These are phyloP conservation scores for Ploettnerulaceae sp. DNA, from an alignment of 2,329 filamentous ascomycete species.

Conservation along the genomic window DNA sequence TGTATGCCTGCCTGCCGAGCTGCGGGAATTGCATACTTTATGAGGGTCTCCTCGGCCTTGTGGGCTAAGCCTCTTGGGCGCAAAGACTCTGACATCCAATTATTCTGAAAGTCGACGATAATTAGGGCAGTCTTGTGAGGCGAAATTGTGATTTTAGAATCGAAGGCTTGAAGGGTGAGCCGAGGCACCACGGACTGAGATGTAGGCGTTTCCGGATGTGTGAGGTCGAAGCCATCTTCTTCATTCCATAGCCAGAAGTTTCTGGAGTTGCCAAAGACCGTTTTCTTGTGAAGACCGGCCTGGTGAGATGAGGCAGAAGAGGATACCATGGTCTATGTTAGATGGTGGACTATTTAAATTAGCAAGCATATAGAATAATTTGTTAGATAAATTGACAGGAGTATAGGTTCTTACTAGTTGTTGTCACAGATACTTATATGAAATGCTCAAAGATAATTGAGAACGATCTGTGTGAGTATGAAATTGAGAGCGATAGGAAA, in stretches of 20 bases:
- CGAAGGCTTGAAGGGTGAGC: neutral
- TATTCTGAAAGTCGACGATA: constrained; percentile 10
- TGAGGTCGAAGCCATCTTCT: neutral
- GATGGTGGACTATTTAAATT: too few relatives aligned
- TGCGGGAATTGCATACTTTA: constrained; percentile 1
- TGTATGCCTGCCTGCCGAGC: constrained; percentile 5
- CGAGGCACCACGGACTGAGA: neutral
- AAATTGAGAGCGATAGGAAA: too few relatives aligned
- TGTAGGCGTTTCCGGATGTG: neutral
- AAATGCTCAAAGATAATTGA: too few relatives aligned
- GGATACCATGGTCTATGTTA: too few relatives aligned
- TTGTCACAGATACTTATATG: too few relatives aligned
- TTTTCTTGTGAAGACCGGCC: neutral
- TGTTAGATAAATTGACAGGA: too few relatives aligned
- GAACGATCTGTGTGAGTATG: too few relatives aligned
- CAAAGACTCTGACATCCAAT: neutral
- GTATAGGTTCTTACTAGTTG: too few relatives aligned
- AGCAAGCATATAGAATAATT: too few relatives aligned
- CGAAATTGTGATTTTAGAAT: neutral
- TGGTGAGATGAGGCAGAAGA: neutral
- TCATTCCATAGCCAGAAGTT: constrained; percentile 8
- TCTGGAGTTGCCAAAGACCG: neutral
- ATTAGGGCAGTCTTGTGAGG: constrained; percentile 7
- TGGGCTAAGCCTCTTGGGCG: neutral
- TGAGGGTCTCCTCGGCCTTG: neutral